A percentile compares a stretch with the other conserved stretches of the same genome.
These are phyloP conservation scores for Secale cereale DNA, from an alignment of 176 grass and related monocot species.

Conservation along the genomic window DNA sequence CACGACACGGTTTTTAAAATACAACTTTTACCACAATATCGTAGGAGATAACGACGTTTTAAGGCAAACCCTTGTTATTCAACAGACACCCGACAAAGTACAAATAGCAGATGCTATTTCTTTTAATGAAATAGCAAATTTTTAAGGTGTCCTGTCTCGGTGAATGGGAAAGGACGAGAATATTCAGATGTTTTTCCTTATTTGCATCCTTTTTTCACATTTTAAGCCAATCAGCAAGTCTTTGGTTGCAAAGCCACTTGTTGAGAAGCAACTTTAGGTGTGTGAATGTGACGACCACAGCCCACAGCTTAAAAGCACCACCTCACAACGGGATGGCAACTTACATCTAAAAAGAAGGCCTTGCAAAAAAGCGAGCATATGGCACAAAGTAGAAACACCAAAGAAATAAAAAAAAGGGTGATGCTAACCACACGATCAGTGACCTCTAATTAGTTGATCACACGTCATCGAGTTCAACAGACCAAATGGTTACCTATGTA, in stretches of 20 bases:
- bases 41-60: too few species aligned
- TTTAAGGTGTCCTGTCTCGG: not conserved
- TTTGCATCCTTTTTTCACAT: not conserved
- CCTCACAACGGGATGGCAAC: conserved; percentile 9
- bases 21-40: too few species aligned
- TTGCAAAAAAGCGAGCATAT: not conserved
- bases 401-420: not conserved
- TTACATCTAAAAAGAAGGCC: not conserved
- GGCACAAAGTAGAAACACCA: not conserved
- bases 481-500: not conserved
- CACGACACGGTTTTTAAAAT: too few species aligned
- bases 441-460: conserved; percentile 9
- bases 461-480: not conserved
- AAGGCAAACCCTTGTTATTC: too few species aligned
- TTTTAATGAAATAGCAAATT: not conserved
- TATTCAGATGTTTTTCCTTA: not conserved
- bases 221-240: conserved; percentile 20
- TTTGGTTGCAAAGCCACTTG: conserved; percentile 23
- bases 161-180: not conserved
- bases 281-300: conserved; percentile 21
- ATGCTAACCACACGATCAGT: not conserved
- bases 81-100: not conserved
- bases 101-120: too few species aligned
- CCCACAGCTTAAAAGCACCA: conserved; percentile 16
- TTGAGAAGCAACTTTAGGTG: not conserved